Evolutionary conservation across 495 filamentous ascomycete genomes (phyloP), one percentile per base, ranked within the genome.

Genomic region (Polyplosphaeria fusca): DNA sequence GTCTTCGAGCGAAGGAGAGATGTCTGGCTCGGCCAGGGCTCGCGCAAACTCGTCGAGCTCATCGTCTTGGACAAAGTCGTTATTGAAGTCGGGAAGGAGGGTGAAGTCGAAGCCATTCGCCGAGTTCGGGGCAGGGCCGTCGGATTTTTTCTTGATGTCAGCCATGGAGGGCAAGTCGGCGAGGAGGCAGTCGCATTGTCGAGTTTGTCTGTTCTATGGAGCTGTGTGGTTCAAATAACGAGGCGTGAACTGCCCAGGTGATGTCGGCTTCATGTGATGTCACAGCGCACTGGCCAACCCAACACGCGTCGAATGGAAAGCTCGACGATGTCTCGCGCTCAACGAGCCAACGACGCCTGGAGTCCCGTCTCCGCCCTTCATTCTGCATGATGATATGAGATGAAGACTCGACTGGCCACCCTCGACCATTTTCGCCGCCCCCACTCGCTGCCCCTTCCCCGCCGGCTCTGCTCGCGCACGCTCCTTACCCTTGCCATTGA

Each of bases 401-500:
- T 42, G 39, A 42, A 5, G 39, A 42, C 20, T n/a, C 47, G 30
- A 11, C 30, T 18, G 4, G 22, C 27, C 22, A 18, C 30, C 18
- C 30, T 38, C 23, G 13, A n/a, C 26, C 13, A 12, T 28, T 2
- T 43, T n/a, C 28, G 3, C 27, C 47, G 47, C 22, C 47, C 24
- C 9, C 47, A 14, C 5, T 20, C 48, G 47, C 16, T 38, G 14
- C 19, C 2, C 7, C 32, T 18, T 5, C 28, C 28, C n/a, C 23
- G 14, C 22, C 43, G 37, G n/a, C 14, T 16, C 24, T 18, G 12
- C 19, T 30, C 28, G 39, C 52, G 43, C 30, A 23, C 78, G 79
- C 74, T 88, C 40, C 68, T 88, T 14, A 91, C 88, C 0, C 83
- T 97, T 28, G 92, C 88, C 16, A 95, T 97, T 67, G 92, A 97